phyloP scores from a whole-genome alignment of 306 rosid species.

The Citrullus colocynthis region DNA sequence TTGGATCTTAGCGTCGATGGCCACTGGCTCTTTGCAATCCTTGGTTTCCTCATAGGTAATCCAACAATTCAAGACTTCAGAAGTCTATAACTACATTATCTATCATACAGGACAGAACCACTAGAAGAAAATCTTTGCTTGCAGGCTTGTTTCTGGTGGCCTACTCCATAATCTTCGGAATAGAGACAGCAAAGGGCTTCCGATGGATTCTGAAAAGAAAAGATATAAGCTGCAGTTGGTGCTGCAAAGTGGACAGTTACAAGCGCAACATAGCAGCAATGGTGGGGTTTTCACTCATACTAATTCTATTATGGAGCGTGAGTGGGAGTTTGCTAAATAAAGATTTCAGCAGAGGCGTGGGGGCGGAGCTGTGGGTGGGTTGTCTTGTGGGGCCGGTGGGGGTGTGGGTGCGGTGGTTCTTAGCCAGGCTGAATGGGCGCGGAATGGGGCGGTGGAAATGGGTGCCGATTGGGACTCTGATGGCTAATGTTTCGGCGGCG shows the following conservation, averaged over 20 bases:
- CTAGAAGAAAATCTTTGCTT: neutral
- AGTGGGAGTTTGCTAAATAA: conserved; percentile 21
- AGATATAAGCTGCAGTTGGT: conserved; percentile 10
- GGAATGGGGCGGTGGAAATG: conserved; percentile 58
- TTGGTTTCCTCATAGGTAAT: conserved; percentile 68
- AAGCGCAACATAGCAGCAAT: conserved; percentile 23
- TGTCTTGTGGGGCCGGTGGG: conserved; percentile 74
- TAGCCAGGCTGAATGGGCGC: conserved; percentile 50
- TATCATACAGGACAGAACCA: neutral
- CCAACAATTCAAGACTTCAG: neutral
- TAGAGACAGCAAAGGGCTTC: conserved; percentile 71
- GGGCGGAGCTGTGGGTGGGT: conserved; percentile 45
- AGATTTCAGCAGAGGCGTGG: conserved; percentile 31
- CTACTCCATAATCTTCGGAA: conserved; percentile 45
- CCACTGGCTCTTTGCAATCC: conserved; percentile 46
- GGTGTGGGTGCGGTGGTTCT: conserved; percentile 76
- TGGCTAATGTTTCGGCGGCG: conserved; percentile 75
- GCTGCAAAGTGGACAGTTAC: conserved; percentile 31
- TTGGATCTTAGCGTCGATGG: conserved; percentile 57
- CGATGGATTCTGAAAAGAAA: conserved; percentile 26
- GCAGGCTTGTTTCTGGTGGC: conserved; percentile 72
- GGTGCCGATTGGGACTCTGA: conserved; percentile 69
- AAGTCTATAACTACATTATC: neutral
- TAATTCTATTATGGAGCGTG: conserved; percentile 32
- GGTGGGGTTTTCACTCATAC: conserved; percentile 24